A percentile compares a stretch with the other conserved stretches of the same genome.
Evolutionary conservation across 75 land plant genomes (phyloP).

Genomic region (Selaginella moellendorffii): DNA sequence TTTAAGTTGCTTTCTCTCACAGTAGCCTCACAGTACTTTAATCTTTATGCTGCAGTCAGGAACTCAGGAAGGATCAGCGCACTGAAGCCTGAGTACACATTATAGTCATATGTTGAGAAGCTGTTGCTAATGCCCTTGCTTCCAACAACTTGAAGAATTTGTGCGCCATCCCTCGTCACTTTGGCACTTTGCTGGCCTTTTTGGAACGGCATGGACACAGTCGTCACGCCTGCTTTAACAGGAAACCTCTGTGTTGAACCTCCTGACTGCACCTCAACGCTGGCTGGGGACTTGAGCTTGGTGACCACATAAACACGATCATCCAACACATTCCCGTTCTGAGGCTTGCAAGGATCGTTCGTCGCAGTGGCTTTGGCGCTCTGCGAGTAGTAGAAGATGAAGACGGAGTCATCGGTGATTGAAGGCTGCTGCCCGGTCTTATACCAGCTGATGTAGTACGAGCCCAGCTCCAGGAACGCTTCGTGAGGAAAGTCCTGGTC

Average conservation of each 20-base stretch:
- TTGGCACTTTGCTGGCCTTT: slow-evolving; percentile 9
- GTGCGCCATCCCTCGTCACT: neutral
- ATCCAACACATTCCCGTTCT: neutral
- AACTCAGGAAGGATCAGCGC: no score
- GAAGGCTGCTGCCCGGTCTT: slow-evolving; percentile 14
- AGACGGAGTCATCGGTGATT: neutral
- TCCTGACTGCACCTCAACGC: slow-evolving; percentile 6
- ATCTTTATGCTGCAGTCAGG: no score
- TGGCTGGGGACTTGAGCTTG: slow-evolving; percentile 9
- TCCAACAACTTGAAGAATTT: neutral
- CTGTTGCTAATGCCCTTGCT: slow-evolving; percentile 3
- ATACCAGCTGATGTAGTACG: slow-evolving; percentile 20
- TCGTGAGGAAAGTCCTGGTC: slow-evolving; percentile 9
- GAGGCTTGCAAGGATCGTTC: slow-evolving; percentile 1
- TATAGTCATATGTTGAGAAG: slow-evolving; percentile 3
- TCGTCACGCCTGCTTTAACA: slow-evolving; percentile 11
- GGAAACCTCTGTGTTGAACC: neutral
- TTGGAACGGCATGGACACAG: neutral
- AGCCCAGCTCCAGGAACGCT: slow-evolving; percentile 19
- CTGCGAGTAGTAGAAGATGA: slow-evolving; percentile 11
- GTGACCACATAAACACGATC: slow-evolving; percentile 9
- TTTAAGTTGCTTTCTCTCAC: no score
- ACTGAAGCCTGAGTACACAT: slow-evolving; percentile 11
- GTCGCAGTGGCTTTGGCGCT: slow-evolving; percentile 4
- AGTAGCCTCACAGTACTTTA: no score